Base-by-base conservation (phyloP, 305 asterid species). In the Lippia alba region DNA sequence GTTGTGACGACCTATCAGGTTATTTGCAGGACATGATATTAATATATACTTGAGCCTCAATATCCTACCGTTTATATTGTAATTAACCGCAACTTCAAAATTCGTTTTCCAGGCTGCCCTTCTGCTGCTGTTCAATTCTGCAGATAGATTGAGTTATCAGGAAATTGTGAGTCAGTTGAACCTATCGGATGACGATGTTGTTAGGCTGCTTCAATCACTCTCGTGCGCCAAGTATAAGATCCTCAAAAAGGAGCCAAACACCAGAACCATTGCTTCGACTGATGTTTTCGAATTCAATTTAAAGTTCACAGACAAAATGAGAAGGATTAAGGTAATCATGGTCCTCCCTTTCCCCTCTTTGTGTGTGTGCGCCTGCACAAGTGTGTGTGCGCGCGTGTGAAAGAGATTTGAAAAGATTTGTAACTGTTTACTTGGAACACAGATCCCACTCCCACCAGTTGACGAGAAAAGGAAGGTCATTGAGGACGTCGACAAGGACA, bases 401-500 rank as follows among this genome's bases (percentile, higher is more conserved):
- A 39, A 12, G 10, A 34, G 40, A 61, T 56, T 63, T 32, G 18
- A 24, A 61, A 59, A n/a, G 60, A 20, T 62, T 60, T 16, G 16
- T 67, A 54, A 72, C 12, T 65, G 12, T 30, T 80, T 48, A 14
- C 20, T 17, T 76, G 46, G 66, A 74, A 75, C 80, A 71, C 84
- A 94, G 99, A 85, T 95, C 49, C 97, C 99, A 51, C 91, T 92
- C 12, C 96, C 98, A 36, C 97, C 97, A 0, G 98, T 90, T 72
- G 98, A 95, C 68, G 99, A 92, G 87, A 92, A 89, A 83, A 95
- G 92, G 82, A 95, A 90, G 80, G 97, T 95, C 9, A 90, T 92
- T n/a, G 99, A 95, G 85, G 96, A 95, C 75, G 98, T 95, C 72
- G 96, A 92, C 24, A 92, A 95, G 85, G 99, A 95, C 78, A 84